Conservation (phyloP, 2,329 filamentous ascomycete genomes). For the Cladophialophora carrionii region DNA sequence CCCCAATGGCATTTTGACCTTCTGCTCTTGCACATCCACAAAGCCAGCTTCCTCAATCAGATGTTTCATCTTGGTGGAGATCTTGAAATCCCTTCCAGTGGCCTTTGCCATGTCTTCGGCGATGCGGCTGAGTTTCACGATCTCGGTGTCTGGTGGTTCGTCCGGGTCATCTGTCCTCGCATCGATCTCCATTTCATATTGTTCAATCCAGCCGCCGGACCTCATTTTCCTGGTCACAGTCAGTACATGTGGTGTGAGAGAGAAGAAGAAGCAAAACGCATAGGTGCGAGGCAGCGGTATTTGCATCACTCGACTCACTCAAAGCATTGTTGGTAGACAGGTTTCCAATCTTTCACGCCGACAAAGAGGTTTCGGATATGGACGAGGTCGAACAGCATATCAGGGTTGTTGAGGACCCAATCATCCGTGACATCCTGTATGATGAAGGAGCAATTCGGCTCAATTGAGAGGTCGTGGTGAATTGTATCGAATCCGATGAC, state of each 20-base stretch:
- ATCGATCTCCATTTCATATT: slow-evolving; percentile 39
- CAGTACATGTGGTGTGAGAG: slow-evolving; percentile 2
- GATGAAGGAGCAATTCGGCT: slow-evolving; percentile 43
- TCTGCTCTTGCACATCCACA: slow-evolving; percentile 49
- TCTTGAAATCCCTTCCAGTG: slow-evolving; percentile 39
- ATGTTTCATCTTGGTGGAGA: slow-evolving; percentile 39
- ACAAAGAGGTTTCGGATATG: slow-evolving; percentile 48
- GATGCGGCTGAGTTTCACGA: slow-evolving; percentile 34
- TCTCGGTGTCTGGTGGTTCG: slow-evolving; percentile 33
- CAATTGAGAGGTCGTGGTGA: slow-evolving; percentile 39
- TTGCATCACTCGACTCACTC: slow-evolving; percentile 36
- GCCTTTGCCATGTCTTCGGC: slow-evolving; percentile 30
- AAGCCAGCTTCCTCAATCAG: slow-evolving; percentile 48
- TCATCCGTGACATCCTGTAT: slow-evolving; percentile 44
- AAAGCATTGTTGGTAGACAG: slow-evolving; percentile 44
- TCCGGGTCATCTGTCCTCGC: slow-evolving; percentile 39
- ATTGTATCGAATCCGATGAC: slow-evolving; percentile 47
- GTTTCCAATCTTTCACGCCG: slow-evolving; percentile 43
- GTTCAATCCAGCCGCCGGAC: slow-evolving; percentile 47
- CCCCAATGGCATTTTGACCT: slow-evolving; percentile 50
- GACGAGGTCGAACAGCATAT: slow-evolving; percentile 48
- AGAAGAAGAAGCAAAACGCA: not conserved
- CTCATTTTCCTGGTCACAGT: slow-evolving; percentile 41
- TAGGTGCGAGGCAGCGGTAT: no score
- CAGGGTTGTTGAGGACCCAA: slow-evolving; percentile 43